phyloP scores from a whole-genome alignment of 208 protist species.

The Trypanosoma grayi region DNA sequence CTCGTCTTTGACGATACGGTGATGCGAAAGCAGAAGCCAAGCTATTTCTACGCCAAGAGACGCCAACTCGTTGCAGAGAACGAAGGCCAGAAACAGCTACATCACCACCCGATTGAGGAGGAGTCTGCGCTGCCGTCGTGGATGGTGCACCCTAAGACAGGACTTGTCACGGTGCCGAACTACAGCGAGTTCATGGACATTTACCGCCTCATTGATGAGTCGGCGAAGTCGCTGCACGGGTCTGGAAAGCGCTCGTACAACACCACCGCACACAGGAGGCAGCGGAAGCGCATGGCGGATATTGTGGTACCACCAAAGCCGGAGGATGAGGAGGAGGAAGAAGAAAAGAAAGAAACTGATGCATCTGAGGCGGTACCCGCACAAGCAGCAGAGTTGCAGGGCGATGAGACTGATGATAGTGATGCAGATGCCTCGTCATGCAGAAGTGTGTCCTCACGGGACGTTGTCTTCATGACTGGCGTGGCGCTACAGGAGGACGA shows the following conservation, averaged over 20 bases:
- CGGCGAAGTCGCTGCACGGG: background rate
- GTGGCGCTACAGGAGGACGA: constrained; percentile 14
- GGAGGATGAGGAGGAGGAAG: constrained; percentile 2
- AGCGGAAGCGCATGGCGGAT: background rate
- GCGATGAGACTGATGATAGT: background rate
- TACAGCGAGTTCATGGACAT: constrained; percentile 90
- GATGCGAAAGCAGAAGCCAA: constrained; percentile 54
- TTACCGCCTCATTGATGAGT: constrained; percentile 39
- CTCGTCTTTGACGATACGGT: constrained; percentile 54
- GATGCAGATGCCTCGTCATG: background rate
- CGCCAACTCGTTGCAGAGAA: constrained; percentile 22
- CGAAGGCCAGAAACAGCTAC: constrained; percentile 4
- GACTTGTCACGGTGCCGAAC: constrained; percentile 77
- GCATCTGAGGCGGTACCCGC: background rate
- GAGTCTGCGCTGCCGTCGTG: background rate
- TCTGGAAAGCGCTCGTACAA: background rate
- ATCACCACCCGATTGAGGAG: too few relatives aligned
- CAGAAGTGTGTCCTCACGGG: constrained; percentile 2
- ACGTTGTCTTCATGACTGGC: constrained; percentile 32
- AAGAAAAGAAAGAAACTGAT: background rate
- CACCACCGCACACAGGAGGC: background rate
- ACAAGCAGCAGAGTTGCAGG: background rate
- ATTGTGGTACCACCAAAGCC: constrained; percentile 4
- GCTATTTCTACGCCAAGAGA: constrained; percentile 63
- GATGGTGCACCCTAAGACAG: constrained; percentile 26